Percentiles rank a stretch among this genome's conserved stretches.
These are phyloP conservation scores for Arthroderma uncinatum DNA, from an alignment of 2,329 filamentous ascomycete genomes.

Conservation along the genomic window DNA sequence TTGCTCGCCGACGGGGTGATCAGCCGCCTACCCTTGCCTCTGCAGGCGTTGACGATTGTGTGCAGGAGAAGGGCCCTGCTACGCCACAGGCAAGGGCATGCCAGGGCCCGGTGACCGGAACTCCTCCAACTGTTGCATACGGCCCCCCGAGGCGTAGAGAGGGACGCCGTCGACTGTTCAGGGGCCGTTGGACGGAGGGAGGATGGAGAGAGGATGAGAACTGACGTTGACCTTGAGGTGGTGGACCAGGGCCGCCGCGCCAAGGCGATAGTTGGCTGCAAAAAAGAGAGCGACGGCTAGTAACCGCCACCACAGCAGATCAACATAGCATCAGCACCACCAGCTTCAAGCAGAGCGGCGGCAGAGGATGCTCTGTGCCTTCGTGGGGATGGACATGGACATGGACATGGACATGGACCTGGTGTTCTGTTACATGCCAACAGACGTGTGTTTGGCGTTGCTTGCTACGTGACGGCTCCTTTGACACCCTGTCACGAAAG, in stretches of 20 bases:
- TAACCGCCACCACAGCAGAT: neutral
- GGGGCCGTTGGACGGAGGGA: neutral
- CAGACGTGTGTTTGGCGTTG: neutral
- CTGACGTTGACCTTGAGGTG: too few relatives aligned
- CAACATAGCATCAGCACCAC: neutral
- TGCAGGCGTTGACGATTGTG: neutral
- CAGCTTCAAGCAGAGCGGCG: neutral
- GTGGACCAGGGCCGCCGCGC: neutral
- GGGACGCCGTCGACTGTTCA: neutral
- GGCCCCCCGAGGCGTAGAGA: neutral
- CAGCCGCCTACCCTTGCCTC: constrained; percentile 5
- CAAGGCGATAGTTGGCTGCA: too few relatives aligned
- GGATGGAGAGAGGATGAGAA: neutral
- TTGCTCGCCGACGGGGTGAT: neutral
- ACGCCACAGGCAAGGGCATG: neutral
- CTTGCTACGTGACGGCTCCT: neutral
- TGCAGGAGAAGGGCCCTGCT: neutral
- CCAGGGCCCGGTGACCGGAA: neutral
- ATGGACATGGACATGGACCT: too few relatives aligned
- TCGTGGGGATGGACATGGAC: too few relatives aligned
- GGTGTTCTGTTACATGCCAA: neutral
- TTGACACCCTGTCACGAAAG: neutral
- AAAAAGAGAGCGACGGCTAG: neutral
- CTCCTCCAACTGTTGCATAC: neutral
- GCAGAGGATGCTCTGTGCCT: too few relatives aligned